Percentiles rank a stretch among this genome's conserved stretches.
Evolutionary conservation across 2,329 filamentous ascomycete species (phyloP).

Genomic region (Xylariaceae sp.): DNA sequence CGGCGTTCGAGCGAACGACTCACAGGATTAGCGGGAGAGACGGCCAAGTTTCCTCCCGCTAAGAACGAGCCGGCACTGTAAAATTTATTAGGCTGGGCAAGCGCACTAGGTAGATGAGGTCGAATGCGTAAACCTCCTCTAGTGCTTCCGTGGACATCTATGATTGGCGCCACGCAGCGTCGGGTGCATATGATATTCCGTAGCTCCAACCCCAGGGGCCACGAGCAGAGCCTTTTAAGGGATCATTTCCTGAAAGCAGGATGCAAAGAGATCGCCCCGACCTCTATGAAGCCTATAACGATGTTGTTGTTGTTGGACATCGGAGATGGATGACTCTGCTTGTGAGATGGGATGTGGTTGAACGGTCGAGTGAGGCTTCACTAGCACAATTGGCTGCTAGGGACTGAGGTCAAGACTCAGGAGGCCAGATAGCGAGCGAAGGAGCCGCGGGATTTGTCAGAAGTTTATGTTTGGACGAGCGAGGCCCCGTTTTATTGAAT

Average conservation of each 20-base stretch:
- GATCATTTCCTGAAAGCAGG: background rate
- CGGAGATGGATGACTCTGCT: background rate
- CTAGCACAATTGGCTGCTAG: background rate
- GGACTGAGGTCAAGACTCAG: too few relatives aligned
- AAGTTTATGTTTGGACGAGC: background rate
- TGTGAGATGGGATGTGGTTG: background rate
- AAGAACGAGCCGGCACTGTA: background rate
- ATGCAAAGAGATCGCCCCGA: background rate
- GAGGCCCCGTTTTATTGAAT: background rate
- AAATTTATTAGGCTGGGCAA: background rate
- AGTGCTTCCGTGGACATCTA: conserved; percentile 2
- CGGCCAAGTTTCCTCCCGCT: background rate
- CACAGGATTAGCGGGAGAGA: background rate
- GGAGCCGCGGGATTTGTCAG: background rate
- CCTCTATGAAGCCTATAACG: background rate
- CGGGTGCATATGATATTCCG: conserved; percentile 9
- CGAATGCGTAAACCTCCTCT: background rate
- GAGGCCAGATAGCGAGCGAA: background rate
- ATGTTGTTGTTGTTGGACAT: conserved; percentile 1
- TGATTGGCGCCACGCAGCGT: conserved; percentile 5
- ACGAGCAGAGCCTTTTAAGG: background rate
- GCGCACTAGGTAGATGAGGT: background rate
- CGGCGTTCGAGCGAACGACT: background rate
- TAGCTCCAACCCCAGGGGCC: conserved; percentile 1
- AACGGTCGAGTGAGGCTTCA: background rate